phyloP scores from a whole-genome alignment of 2,329 filamentous ascomycete species.

The Epichloe baconii region DNA sequence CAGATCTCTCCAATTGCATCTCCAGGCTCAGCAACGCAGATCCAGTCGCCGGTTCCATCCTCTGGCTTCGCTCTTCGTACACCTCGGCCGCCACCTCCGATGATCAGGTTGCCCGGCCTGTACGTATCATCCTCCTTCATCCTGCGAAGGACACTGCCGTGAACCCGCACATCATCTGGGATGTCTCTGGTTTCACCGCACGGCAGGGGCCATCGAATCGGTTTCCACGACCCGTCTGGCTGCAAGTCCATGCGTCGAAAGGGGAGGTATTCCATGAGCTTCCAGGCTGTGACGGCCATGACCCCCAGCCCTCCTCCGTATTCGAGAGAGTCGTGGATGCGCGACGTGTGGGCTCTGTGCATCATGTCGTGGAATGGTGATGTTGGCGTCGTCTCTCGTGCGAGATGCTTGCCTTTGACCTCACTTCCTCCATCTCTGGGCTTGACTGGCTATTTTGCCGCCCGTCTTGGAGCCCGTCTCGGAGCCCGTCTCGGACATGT shows the following conservation, averaged over 20 bases:
- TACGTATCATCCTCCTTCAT: constrained; percentile 53
- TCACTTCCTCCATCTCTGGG: constrained; percentile 12
- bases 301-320: constrained; percentile 46
- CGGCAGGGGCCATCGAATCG: constrained; percentile 68
- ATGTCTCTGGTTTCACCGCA: constrained; percentile 68
- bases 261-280: constrained; percentile 68
- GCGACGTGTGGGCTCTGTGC: constrained; percentile 38
- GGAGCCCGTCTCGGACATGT: constrained; percentile 2
- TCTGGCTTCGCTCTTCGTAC: constrained; percentile 45
- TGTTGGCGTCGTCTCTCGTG: constrained; percentile 4
- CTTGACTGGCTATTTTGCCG: constrained; percentile 9
- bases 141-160: constrained; percentile 60
- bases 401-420: constrained; percentile 1
- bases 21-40: constrained; percentile 47
- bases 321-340: constrained; percentile 58
- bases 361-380: constrained; percentile 43
- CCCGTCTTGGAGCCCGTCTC: constrained; percentile 1
- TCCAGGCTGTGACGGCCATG: constrained; percentile 53
- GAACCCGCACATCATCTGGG: constrained; percentile 54
- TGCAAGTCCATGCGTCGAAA: constrained; percentile 71
- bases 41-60: constrained; percentile 61
- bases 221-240: constrained; percentile 60
- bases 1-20: constrained; percentile 59
- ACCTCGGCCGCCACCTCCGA: constrained; percentile 66
- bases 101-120: constrained; percentile 65